Evolutionary conservation across 768 basidiomycete genomes (phyloP), one percentile per base, ranked within the genome.

Genomic region (Mycena galopus): DNA sequence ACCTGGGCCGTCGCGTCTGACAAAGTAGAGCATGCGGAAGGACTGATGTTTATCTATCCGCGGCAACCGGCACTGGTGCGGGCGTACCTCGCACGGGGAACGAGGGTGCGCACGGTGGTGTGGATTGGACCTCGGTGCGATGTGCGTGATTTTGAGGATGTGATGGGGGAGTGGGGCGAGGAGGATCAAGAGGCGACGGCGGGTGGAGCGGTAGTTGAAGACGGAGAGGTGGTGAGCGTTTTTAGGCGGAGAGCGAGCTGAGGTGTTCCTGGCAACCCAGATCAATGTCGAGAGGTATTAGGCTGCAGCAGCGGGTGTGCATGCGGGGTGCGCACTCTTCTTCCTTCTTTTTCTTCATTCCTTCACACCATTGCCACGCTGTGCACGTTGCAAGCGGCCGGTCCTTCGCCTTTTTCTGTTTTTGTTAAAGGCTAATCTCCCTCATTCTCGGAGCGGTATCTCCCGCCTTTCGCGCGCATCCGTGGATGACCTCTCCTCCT

Each of bases 101-200:
- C 39, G 39, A 29, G 59, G 62, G 47, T 63, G 47, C 62, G 47
- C 62, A 63, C 47, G 62, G 62, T 63, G 47, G 62, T 63, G 44
- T 63, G 62, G 62, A 63, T 63, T 51, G 62, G 62, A 33, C 62
- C 62, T 19, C 62, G 62, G 62, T 63, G 62, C 29, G 62, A 63
- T 63, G 62, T 63, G 47, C 29, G 14, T 63, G 62, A 63, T 21
- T 63, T 63, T 51, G 62, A 9, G n/a, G 47, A 30, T 51, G 62
- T 63, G 29, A 32, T 63, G 47, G 33, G 44, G 62, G 62, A 63
- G 62, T 63, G 62, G 62, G 62, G 62, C 12, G 62, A 63, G 44
- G 44, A 63, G 62, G 59, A 61, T 61, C 59, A 42, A 27, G 59
- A 29, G 39, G 59, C 59, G 59, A 61, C 25, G 59, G 39, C 1